A percentile compares a stretch with the other conserved stretches of the same genome.
Evolutionary conservation across 2,329 filamentous ascomycete genomes (phyloP).

Genomic region (Teratosphaeria gauchensis): DNA sequence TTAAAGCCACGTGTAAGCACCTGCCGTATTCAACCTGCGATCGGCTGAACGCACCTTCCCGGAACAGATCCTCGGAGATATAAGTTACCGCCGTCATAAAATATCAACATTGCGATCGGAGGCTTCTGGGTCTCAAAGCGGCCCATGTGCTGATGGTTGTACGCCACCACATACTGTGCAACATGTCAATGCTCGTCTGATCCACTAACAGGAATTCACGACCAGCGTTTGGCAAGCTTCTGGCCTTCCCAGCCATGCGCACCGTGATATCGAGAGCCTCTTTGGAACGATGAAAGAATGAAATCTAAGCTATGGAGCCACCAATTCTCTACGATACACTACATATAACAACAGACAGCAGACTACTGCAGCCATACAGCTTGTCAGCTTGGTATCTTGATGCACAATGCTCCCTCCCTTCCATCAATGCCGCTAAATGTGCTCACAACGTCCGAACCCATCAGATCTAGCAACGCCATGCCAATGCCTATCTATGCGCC

Average conservation of each 20-base stretch:
- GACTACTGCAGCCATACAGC: neutral
- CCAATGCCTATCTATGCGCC: neutral
- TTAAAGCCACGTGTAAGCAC: neutral
- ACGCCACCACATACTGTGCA: no score
- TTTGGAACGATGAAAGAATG: neutral
- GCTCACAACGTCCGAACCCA: neutral
- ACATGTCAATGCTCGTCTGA: no score
- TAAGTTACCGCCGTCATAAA: neutral
- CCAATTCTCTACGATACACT: neutral
- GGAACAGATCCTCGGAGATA: neutral
- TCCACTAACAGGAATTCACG: no score
- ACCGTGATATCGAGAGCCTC: no score
- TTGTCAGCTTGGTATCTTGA: neutral
- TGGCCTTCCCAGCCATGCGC: no score
- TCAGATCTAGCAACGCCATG: neutral
- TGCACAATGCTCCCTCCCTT: neutral
- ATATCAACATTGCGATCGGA: no score
- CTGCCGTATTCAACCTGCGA: neutral
- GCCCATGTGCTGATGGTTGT: no score
- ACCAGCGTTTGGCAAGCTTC: no score
- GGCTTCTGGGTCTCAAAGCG: no score
- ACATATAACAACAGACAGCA: neutral
- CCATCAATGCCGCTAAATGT: neutral
- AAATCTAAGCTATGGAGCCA: neutral
- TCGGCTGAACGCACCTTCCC: neutral